Base-by-base conservation (phyloP, 2,329 filamentous ascomycete genomes). In the Ophiobolus disseminans region DNA sequence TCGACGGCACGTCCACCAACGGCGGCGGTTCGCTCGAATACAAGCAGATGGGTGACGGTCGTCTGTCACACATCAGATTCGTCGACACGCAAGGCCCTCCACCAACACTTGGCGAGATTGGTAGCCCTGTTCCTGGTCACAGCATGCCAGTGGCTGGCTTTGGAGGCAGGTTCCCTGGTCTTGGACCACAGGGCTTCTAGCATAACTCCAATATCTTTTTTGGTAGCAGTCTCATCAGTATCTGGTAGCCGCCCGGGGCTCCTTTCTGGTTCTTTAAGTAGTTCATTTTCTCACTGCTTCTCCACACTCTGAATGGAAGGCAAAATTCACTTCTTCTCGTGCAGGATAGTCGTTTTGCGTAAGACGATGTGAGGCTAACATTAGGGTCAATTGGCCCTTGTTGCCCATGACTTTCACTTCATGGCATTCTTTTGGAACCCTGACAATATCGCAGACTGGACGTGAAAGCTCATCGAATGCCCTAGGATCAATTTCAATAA, bases 21-120 rank as follows among this genome's bases (percentile, higher is more conserved):
- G 94, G 94, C 36, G 93, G 93, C 35, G 94, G 94, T n/a, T 87
- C 83, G 20, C 95, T 99, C 66, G 85, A 89, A 25, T 80, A 89
- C 55, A 82, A 81, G 52, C 79, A 81, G 30, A 82, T 84, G 39
- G 77, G 73, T 3, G 57, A 50, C n/a, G 66, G 66, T 6, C 61
- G 60, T 13, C 66, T 75, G 30, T 68, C 73, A 3, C 59, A 65
- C 37, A 76, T 80, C 57, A 78, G 75, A 55, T 79, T 75, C 57
- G 73, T 75, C 40, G 70, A 73, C 21, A 48, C 53, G 28, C 57
- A 60, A 30, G 61, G 51, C n/a, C 58, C 60, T 22, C 65, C 65
- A 8, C 53, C 61, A 4, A 65, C 70, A 4, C 56, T 78, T 22
- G 77, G 77, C 34, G 77, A 78, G 66, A 79, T 80, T 59, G 77